Base-by-base conservation (phyloP, 192 early-diverging fungal genomes). In the Dimargaris xerosporica region DNA sequence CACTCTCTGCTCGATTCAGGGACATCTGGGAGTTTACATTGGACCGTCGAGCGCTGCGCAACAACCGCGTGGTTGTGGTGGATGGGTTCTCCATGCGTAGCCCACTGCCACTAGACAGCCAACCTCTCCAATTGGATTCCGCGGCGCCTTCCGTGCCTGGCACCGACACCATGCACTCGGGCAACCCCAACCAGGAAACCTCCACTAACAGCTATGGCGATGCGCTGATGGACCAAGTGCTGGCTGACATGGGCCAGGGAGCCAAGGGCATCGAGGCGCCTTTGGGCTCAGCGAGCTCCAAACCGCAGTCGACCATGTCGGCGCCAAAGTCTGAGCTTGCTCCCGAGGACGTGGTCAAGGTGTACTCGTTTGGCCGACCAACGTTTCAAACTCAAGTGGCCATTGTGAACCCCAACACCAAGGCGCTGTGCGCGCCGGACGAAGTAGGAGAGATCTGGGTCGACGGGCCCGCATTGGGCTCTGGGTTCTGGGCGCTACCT, bases 371-470 rank as follows among this genome's bases (percentile, higher is more conserved):
- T 52, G 74, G 74, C 2, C 69, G 63, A 44, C 74, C 74, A 0
- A 67, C 70, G 6, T 64, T 75, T 12, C 41, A 54, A 23, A 77
- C 80, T 5, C 84, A 83, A 0, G 69, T 92, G 13, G 87, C 83
- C 2, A 80, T 93, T 45, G 89, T 93, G 0, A 86, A 93, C 61
- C 88, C 89, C 2, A 84, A 89, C 46, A 87, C 88, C 61, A 81
- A 79, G 16, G 80, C 83, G 21, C 69, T 93, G 31, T 88, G 84
- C 46, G 78, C 82, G 10, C 72, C 83, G 0, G 80, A 88, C 68
- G 75, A 80, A 1, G 79, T 91, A 59, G 90, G 90, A 47, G 90
- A 93, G 73, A 77, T 93, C n/a, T 91, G 90, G 88, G 75, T 91
- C 10, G 78, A 83, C 66, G 82, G 86, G 3, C 83, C 85, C 16